Percentiles rank a stretch among this genome's conserved stretches.
These are phyloP conservation scores for Citrus unshiu DNA, from an alignment of 345 rosid genomes.

Conservation along the genomic window DNA sequence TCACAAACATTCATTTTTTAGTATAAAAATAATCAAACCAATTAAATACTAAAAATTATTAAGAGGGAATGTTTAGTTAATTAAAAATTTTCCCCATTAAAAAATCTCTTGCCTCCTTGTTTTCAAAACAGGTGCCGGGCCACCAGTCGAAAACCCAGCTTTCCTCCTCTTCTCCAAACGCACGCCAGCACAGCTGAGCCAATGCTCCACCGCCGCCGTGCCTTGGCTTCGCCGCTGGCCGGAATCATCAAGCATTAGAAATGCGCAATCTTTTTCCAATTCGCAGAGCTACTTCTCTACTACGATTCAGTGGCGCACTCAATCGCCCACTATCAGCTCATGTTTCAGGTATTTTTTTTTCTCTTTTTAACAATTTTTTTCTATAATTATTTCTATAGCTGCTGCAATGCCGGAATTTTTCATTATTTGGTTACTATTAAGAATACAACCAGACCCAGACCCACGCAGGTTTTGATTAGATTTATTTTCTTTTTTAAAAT, in stretches of 20 bases:
- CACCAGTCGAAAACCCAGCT: too few relatives aligned
- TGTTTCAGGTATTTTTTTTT: constrained; percentile 28
- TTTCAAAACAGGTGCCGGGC: too few relatives aligned
- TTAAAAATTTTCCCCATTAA: too few relatives aligned
- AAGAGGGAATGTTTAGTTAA: too few relatives aligned
- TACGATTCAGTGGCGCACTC: constrained; percentile 27
- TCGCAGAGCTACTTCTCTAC: constrained; percentile 25
- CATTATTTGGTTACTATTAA: not conserved
- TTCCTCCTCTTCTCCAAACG: too few relatives aligned
- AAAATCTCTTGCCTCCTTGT: too few relatives aligned
- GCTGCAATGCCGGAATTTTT: not conserved
- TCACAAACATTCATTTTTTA: too few relatives aligned
- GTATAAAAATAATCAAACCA: too few relatives aligned
- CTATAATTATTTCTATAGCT: not conserved
- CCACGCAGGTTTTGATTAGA: not conserved
- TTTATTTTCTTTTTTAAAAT: not conserved
- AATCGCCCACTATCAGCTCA: constrained; percentile 21
- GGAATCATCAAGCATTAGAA: not conserved
- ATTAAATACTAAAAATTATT: too few relatives aligned
- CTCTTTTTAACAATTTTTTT: not conserved
- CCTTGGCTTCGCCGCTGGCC: too few relatives aligned
- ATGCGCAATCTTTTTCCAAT: constrained; percentile 23
- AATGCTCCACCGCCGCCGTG: too few relatives aligned
- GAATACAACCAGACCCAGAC: not conserved
- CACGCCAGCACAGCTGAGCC: too few relatives aligned